phyloP scores from a whole-genome alignment of 805 yeast genomes.

The Zygoascus flipseniorum region DNA sequence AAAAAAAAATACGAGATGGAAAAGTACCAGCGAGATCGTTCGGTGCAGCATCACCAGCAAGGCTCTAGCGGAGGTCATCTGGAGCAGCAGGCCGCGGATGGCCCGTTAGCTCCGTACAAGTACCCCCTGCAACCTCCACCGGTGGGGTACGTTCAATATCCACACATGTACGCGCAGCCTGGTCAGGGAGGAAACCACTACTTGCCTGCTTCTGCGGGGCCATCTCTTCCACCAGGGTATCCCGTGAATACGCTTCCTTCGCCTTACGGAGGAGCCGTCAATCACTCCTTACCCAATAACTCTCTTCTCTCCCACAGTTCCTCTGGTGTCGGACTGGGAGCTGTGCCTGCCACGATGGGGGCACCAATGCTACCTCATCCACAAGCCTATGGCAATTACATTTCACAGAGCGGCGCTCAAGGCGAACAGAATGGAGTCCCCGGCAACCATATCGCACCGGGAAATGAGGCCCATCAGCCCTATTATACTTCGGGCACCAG shows the following conservation, averaged over 20 bases:
- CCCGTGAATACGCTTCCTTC: background rate
- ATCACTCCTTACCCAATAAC: background rate
- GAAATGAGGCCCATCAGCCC: background rate
- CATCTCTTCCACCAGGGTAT: background rate
- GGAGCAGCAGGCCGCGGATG: background rate
- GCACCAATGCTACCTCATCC: background rate
- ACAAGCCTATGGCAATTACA: background rate
- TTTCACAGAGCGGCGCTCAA: background rate
- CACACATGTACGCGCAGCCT: background rate
- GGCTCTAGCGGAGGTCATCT: background rate
- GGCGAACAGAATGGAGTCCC: background rate
- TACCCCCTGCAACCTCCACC: background rate
- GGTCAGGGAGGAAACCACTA: background rate
- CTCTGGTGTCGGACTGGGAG: background rate
- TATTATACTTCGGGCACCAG: background rate
- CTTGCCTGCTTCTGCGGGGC: background rate
- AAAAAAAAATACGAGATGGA: slow-evolving; percentile 24
- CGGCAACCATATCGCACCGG: background rate
- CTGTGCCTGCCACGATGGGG: background rate
- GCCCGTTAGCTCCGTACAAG: background rate
- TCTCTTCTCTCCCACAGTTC: background rate
- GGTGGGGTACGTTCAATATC: background rate
- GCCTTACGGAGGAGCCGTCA: background rate
- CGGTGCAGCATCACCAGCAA: slow-evolving; percentile 4
- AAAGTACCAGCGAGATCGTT: background rate